Evolutionary conservation across 78 protist genomes (phyloP), one percentile per base, ranked within the genome.

Genomic region (Emiliania huxleyi): DNA sequence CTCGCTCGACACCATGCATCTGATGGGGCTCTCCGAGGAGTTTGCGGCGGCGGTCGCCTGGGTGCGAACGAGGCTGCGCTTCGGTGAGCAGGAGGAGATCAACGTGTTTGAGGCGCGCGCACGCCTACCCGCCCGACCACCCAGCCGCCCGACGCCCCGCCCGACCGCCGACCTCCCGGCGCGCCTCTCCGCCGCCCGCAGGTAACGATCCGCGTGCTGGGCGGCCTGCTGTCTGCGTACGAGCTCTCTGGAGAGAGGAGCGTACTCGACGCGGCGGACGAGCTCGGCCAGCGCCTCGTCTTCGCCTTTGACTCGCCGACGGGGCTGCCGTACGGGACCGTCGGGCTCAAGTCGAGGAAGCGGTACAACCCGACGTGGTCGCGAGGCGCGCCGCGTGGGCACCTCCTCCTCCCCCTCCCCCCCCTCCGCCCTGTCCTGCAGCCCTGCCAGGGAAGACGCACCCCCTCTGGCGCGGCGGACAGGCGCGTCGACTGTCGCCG

Each of bases 141-240:
- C 56, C 56, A 18, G 26, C 56, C 56, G 26, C 12, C n/a, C n/a
- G n/a, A n/a, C n/a, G n/a, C n/a, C n/a, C n/a, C n/a, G n/a, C n/a
- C n/a, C n/a, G n/a, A n/a, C 56, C 56, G 26, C 12, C 56, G 26
- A 5, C 56, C 12, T 49, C 56, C 56, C 56, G 26, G 26, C 56
- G 56, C 56, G 12, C 56, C 56, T 49, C 56, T 49, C 56, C 56
- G 26, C 56, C 56, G 26, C 79, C 96, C 97, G 87, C 98, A 98
- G 87, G 91, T 96, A 33, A 96, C 92, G 49, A 97, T 98, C 87
- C 92, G 99, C 77, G 42, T 93, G n/a, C 48, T 98, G 29, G 99
- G 98, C 18, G 97, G 96, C 19, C 94, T 96, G 44, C 91, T 97
- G 37, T 5, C 96, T 35, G 95, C 96, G 43, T 94, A 97, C 91